Evolutionary conservation across 2,329 filamentous ascomycete species (phyloP).

Genomic region (Monosporascus sp.): DNA sequence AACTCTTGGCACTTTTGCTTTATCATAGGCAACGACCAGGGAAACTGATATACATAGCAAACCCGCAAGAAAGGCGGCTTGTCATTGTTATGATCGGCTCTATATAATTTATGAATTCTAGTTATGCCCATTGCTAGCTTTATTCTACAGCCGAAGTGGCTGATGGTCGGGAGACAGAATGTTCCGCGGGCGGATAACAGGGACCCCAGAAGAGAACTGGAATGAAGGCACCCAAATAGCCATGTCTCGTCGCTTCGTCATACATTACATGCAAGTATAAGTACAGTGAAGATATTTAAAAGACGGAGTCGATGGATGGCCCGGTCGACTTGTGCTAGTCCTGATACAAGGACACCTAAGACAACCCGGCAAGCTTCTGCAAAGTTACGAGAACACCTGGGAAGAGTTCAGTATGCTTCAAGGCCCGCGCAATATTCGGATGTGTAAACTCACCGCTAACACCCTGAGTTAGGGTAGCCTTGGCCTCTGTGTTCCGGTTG

Average conservation of each 20-base stretch:
- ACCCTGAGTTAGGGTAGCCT: slow-evolving; percentile 80
- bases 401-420: slow-evolving; percentile 6
- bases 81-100: not conserved
- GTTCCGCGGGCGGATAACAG: not conserved
- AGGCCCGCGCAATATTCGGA: slow-evolving; percentile 1
- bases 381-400: slow-evolving; percentile 47
- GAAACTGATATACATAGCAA: too few relatives aligned
- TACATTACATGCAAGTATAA: not conserved
- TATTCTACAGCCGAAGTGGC: not conserved
- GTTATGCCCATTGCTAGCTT: not conserved
- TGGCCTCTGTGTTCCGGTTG: slow-evolving; percentile 81
- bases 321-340: not conserved
- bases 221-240: not conserved
- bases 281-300: slow-evolving; percentile 13
- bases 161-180: not conserved
- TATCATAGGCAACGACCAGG: too few relatives aligned
- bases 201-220: not conserved
- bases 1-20: too few relatives aligned
- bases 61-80: not conserved
- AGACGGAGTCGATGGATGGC: not conserved
- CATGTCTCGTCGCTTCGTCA: not conserved
- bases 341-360: slow-evolving; percentile 19
- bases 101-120: not conserved
- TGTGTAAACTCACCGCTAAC: slow-evolving; percentile 68
- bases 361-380: slow-evolving; percentile 41